Evolutionary conservation across 1,284 basidiomycete genomes (phyloP), one percentile per base, ranked within the genome.

Genomic region (Cryptococcus sp.): DNA sequence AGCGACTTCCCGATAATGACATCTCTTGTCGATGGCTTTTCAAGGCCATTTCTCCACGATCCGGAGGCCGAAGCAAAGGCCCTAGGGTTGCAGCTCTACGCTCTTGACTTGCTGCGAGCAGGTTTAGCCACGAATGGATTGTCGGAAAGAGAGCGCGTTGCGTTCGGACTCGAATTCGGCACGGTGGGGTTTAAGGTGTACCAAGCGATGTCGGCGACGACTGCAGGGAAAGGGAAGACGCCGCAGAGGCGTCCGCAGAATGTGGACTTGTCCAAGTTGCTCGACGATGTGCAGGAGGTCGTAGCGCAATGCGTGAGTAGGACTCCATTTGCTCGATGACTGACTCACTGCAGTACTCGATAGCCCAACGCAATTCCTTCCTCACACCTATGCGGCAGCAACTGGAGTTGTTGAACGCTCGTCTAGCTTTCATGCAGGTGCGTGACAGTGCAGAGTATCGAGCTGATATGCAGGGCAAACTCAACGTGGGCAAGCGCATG

Each of bases 111-210:
- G 6, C 61, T 77, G 1, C 40, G 53, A 6, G 42, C 61, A 1
- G 74, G 70, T 0, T 47, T 75, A 22, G 40, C 41, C 4, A 50
- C 42, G 1, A 48, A 58, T 0, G 61, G 59, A 5, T 50, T 75
- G 11, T 69, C 69, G 1, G 68, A 74, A 47, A 50, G 48, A 44
- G 74, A 77, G 47, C 53, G 54, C n/a, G 72, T 66, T 5, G 69
- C 68, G 3, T 74, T 74, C 38, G 67, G 67, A 4, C 42, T 65
- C 22, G 72, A 76, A 51, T 72, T 71, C 47, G 71, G 62, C 0
- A 42, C 57, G 0, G 64, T 76, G 1, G 73, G 69, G 1, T 40
- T 71, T 27, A 74, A 77, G 61, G 60, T 73, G 10, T 57, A 65
- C 38, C 22, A 47, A 19, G 51, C 56, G 5, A 38, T 39, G 19